Evolutionary conservation across 257 asterid species (phyloP).

Genomic region (Scutellaria galericulata): DNA sequence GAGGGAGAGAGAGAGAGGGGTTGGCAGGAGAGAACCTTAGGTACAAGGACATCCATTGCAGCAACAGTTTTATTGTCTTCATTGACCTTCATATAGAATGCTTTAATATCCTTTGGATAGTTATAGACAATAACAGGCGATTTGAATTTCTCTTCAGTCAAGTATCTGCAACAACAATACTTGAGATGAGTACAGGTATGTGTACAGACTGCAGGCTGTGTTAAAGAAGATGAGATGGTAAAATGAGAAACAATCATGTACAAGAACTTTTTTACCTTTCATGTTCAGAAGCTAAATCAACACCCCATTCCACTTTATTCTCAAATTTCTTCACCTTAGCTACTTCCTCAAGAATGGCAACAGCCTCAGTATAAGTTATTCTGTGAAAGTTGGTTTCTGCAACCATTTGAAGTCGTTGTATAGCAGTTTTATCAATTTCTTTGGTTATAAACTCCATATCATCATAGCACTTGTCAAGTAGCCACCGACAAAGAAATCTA

Average conservation of each 20-base stretch:
- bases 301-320: slow-evolving; percentile 95
- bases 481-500: slow-evolving; percentile 82
- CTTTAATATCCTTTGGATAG: slow-evolving; percentile 93
- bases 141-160: slow-evolving; percentile 90
- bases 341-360: slow-evolving; percentile 79
- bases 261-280: slow-evolving; percentile 61
- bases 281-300: slow-evolving; percentile 96
- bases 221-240: background rate
- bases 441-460: slow-evolving; percentile 88
- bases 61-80: slow-evolving; percentile 95
- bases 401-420: slow-evolving; percentile 80
- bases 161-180: slow-evolving; percentile 52
- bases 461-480: slow-evolving; percentile 87
- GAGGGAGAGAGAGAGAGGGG: background rate
- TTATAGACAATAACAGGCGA: slow-evolving; percentile 92
- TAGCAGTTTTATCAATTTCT: slow-evolving; percentile 63
- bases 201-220: slow-evolving; percentile 7
- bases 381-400: slow-evolving; percentile 72
- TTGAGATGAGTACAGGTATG: slow-evolving; percentile 19
- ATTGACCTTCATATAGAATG: slow-evolving; percentile 96
- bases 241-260: background rate
- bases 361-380: slow-evolving; percentile 85
- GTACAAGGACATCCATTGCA: slow-evolving; percentile 99
- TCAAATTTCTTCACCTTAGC: slow-evolving; percentile 76
- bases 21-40: slow-evolving; percentile 59